Percentiles rank a stretch among this genome's conserved stretches.
phyloP scores from a whole-genome alignment of 73 alveolate species.

The Paraurostyla sp. region DNA sequence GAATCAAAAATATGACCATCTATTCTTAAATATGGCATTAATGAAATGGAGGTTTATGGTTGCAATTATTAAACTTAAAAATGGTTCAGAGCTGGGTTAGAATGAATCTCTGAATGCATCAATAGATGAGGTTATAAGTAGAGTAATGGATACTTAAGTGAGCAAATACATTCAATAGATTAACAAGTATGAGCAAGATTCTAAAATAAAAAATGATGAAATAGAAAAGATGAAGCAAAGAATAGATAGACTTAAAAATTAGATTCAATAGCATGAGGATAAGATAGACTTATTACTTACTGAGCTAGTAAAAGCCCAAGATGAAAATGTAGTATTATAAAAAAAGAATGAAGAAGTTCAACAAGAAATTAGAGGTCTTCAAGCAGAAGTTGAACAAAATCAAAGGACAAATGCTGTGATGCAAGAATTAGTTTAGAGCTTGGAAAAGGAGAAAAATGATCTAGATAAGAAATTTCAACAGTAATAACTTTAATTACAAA shows the following conservation, averaged over 20 bases:
- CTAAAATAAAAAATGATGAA: neutral
- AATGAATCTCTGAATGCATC: neutral
- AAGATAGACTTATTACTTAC: slow-evolving; percentile 6
- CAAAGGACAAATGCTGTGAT: neutral
- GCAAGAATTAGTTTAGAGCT: neutral
- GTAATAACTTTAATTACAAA: neutral
- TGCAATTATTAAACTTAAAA: slow-evolving; percentile 5
- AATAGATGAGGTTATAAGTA: neutral
- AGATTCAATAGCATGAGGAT: neutral
- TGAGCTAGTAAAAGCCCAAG: slow-evolving; percentile 1
- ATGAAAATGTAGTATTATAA: neutral
- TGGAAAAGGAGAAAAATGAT: slow-evolving; percentile 5
- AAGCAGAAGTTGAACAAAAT: neutral
- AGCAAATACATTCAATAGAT: neutral
- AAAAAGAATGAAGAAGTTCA: neutral
- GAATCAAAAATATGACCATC: neutral
- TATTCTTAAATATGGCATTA: slow-evolving; percentile 33
- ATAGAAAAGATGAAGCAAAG: neutral
- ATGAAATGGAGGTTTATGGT: slow-evolving; percentile 61
- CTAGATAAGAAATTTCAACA: neutral
- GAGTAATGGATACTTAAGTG: neutral
- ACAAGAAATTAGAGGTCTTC: neutral
- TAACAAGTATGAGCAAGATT: neutral
- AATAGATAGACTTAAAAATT: neutral
- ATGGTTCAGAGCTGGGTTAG: too few relatives aligned